A percentile compares a stretch with the other conserved stretches of the same genome.
phyloP scores from a whole-genome alignment of 306 rosid species.

The Citrullus amarus region DNA sequence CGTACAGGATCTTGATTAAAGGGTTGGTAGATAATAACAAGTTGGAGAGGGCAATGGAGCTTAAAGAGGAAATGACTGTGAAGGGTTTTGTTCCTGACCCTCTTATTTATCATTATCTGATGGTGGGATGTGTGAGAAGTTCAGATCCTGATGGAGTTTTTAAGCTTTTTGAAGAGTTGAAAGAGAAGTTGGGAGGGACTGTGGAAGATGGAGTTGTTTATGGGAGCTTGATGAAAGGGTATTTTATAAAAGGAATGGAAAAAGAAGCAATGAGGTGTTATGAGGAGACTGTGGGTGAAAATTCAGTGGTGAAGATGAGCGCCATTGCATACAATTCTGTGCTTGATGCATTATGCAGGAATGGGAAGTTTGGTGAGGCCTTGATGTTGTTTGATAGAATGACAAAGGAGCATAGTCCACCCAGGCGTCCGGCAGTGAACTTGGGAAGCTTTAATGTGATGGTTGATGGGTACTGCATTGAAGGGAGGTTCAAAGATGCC shows the following conservation, averaged over 20 bases:
- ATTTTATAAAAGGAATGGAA: conserved; percentile 76
- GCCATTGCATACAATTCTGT: conserved; percentile 59
- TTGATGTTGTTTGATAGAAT: conserved; percentile 62
- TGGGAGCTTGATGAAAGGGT: conserved; percentile 84
- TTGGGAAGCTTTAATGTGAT: conserved; percentile 93
- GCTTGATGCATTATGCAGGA: conserved; percentile 69
- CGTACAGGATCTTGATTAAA: conserved; percentile 53
- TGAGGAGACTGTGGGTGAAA: conserved; percentile 47
- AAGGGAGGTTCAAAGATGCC: conserved; percentile 64
- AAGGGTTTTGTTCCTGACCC: conserved; percentile 64
- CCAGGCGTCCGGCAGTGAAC: conserved; percentile 42
- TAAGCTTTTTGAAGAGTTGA: conserved; percentile 55
- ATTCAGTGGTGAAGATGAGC: conserved; percentile 61
- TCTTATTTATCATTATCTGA: conserved; percentile 57
- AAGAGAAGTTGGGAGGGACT: conserved; percentile 42
- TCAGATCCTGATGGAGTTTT: conserved; percentile 54
- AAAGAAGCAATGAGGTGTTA: conserved; percentile 74
- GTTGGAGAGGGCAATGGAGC: conserved; percentile 66
- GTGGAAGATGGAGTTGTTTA: conserved; percentile 67
- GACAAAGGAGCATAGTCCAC: conserved; percentile 53
- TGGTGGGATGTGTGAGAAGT: conserved; percentile 58
- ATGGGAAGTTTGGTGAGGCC: conserved; percentile 66
- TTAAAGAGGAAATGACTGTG: conserved; percentile 52
- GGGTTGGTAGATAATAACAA: conserved; percentile 70
- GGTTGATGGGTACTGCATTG: conserved; percentile 59